Conservation (phyloP, 495 filamentous ascomycete genomes). For the Lentithecium fluviatile region DNA sequence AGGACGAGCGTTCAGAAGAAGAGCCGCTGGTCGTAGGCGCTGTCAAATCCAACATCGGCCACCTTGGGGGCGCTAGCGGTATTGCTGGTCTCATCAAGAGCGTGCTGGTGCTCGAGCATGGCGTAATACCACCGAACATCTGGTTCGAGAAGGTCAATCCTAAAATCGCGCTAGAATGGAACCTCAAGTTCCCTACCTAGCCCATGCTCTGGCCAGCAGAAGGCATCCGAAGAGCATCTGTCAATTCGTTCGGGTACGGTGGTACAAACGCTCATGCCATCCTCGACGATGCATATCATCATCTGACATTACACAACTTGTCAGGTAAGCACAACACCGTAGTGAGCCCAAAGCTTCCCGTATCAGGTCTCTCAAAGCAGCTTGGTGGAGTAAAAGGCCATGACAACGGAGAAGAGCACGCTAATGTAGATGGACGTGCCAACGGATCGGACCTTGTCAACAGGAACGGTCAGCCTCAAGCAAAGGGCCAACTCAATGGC, state of each 20-base stretch:
- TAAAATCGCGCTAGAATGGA: slow-evolving; percentile 30
- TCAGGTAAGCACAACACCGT: too few relatives aligned
- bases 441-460: too few relatives aligned
- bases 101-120: slow-evolving; percentile 40
- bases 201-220: slow-evolving; percentile 2
- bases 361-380: neutral
- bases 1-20: slow-evolving; percentile 32
- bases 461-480: neutral
- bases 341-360: too few relatives aligned
- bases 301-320: slow-evolving; percentile 1
- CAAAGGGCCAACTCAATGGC: neutral
- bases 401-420: too few relatives aligned
- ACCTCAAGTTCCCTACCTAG: slow-evolving; percentile 7
- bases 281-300: slow-evolving; percentile 38
- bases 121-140: slow-evolving; percentile 40
- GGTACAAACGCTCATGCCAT: slow-evolving; percentile 39
- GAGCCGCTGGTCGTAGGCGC: slow-evolving; percentile 25
- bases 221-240: slow-evolving; percentile 34
- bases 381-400: too few relatives aligned
- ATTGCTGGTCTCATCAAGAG: slow-evolving; percentile 43
- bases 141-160: slow-evolving; percentile 44
- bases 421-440: too few relatives aligned
- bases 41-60: slow-evolving; percentile 42
- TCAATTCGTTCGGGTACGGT: slow-evolving; percentile 47
- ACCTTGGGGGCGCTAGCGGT: slow-evolving; percentile 43